Evolutionary conservation across 2,329 filamentous ascomycete species (phyloP).

Genomic region (Pestalotiopsis sp.): DNA sequence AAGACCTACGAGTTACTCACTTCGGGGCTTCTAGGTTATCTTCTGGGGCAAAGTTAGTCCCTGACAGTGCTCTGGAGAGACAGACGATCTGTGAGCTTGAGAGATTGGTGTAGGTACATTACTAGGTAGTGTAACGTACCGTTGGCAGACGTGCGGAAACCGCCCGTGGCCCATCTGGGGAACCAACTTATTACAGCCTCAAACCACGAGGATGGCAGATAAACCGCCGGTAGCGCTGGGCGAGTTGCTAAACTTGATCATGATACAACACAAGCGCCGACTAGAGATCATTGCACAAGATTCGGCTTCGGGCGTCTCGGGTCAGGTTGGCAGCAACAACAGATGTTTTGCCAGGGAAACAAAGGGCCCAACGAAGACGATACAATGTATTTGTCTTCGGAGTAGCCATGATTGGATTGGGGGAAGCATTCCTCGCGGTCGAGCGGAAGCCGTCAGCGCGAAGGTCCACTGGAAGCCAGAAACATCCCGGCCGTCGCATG

Average conservation of each 20-base stretch:
- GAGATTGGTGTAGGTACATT: too few relatives aligned
- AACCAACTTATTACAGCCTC: background rate
- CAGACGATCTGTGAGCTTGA: background rate
- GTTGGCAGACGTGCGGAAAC: background rate
- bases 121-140: background rate
- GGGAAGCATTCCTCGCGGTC: background rate
- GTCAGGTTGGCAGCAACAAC: background rate
- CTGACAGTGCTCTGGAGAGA: background rate
- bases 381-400: background rate
- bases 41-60: background rate
- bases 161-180: background rate
- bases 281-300: background rate
- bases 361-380: too few relatives aligned
- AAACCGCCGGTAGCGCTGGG: background rate
- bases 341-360: background rate
- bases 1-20: background rate
- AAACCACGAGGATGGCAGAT: background rate
- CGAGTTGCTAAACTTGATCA: background rate
- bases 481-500: constrained; percentile 2
- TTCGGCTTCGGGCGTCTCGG: background rate
- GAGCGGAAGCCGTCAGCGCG: constrained; percentile 6
- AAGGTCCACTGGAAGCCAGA: constrained; percentile 1
- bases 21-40: background rate
- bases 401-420: constrained; percentile 1
- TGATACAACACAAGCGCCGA: background rate